A percentile compares a stretch with the other conserved stretches of the same genome.
phyloP scores from a whole-genome alignment of 176 grass and related monocot genomes.

The Tuctoria greenei region DNA sequence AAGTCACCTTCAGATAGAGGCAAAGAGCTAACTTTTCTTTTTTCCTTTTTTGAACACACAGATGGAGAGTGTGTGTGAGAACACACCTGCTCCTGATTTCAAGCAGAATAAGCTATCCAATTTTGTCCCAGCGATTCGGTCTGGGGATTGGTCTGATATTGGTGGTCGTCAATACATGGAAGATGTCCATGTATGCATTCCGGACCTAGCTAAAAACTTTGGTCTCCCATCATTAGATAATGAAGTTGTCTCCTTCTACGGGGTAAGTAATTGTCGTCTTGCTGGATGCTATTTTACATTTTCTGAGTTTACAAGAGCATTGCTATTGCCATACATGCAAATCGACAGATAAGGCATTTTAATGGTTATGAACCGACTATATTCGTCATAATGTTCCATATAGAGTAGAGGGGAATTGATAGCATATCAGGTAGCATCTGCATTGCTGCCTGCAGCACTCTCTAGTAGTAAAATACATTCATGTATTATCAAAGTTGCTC shows the following conservation, averaged over 20 bases:
- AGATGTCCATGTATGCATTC: conserved; percentile 86
- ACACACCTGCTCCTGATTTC: conserved; percentile 57
- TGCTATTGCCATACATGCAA: background rate
- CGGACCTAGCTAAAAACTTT: conserved; percentile 73
- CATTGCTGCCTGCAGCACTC: background rate
- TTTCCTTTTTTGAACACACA: conserved; percentile 13
- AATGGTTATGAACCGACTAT: background rate
- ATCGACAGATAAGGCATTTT: background rate
- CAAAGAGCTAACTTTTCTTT: conserved; percentile 6
- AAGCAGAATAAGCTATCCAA: conserved; percentile 45
- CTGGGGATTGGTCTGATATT: conserved; percentile 85
- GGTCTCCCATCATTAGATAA: conserved; percentile 36
- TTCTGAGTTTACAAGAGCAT: background rate
- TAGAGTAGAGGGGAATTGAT: background rate
- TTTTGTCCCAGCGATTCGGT: conserved; percentile 64
- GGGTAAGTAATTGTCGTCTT: conserved; percentile 45
- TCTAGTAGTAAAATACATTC: conserved; percentile 1
- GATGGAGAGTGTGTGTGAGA: conserved; percentile 84
- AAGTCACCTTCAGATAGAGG: background rate
- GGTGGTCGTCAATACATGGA: conserved; percentile 81
- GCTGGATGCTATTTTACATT: background rate
- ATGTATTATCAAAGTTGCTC: conserved; percentile 1
- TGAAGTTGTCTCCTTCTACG: conserved; percentile 87
- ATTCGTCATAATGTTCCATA: background rate
- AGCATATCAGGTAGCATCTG: background rate